phyloP scores from a whole-genome alignment of 129 eudicot genomes.

The Sambucus nigra region DNA sequence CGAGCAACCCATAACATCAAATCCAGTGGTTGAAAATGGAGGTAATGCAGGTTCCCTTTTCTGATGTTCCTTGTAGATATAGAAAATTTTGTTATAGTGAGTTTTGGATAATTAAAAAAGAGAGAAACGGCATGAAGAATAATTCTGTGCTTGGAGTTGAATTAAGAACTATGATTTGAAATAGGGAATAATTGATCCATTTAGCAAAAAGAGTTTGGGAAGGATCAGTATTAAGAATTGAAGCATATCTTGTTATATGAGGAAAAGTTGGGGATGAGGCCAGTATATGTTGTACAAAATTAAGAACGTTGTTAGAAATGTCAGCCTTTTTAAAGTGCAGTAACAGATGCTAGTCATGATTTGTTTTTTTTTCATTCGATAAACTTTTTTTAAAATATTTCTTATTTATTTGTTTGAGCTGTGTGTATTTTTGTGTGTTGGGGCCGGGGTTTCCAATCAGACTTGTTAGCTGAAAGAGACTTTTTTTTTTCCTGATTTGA shows the following conservation, averaged over 20 bases:
- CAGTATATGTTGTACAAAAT: neutral
- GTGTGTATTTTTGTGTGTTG: neutral
- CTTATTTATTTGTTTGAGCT: too few species aligned
- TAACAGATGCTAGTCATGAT: neutral
- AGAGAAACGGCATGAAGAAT: neutral
- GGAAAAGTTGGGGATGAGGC: neutral
- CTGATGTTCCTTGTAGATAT: neutral
- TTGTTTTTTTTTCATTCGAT: too few species aligned
- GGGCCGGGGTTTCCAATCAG: neutral
- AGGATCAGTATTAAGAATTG: too few species aligned
- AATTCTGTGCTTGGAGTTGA: neutral
- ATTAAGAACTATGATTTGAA: neutral
- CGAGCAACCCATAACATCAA: conserved; percentile 13
- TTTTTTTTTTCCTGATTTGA: neutral
- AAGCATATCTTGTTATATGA: too few species aligned
- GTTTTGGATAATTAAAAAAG: neutral
- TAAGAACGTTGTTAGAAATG: neutral
- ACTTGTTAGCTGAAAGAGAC: neutral
- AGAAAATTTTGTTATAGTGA: neutral
- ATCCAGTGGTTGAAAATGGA: conserved; percentile 26
- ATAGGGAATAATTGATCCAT: neutral
- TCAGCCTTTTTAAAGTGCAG: too few species aligned
- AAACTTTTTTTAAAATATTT: too few species aligned
- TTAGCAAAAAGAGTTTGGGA: neutral
- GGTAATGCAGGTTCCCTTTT: conserved; percentile 39